Evolutionary conservation across 208 protist genomes (phyloP), one percentile per base, ranked within the genome.

Genomic region (Acanthamoeba healyi): DNA sequence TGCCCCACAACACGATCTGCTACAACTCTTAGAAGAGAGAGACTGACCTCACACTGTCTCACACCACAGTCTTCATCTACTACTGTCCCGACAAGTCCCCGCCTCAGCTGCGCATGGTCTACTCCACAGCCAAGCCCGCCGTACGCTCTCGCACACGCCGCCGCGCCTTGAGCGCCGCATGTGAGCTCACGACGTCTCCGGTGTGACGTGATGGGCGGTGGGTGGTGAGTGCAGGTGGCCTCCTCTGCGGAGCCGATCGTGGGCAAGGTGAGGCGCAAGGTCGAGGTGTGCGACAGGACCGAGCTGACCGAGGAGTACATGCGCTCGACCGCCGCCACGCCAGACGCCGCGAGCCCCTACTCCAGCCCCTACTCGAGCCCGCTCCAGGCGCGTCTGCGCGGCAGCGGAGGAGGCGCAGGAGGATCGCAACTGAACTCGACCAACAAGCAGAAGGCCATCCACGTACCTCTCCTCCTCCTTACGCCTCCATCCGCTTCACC

Each of bases 101-200:
- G 19, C 58, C 86, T 7, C 49, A 92, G 56, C 86, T 92, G 15
- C 86, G 86, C 36, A 92, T 92, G 86, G 58, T 92, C 34, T 92
- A 92, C 56, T 92, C 86, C 24, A 92, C 86, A 17, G 29, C 86
- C 24, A 92, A 92, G 86, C 86, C 86, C n/a, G 79, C 79, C 32
- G 67, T 77, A 77, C 67, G 58, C 15, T 15, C 49, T 54, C 15
- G 49, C 49, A n/a, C n/a, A n/a, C 49, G 49, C 3, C 49, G 22
- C 49, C 3, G 3, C 3, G 1, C 3, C 49, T 72, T 67, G 61
- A 36, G 3, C 19, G 26, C 5, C 36, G 63, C 26, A n/a, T 29
- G 26, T n/a, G n/a, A n/a, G n/a, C n/a, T n/a, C 63, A 72, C 36
- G 19, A 29, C 63, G 26, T 17, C 7, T n/a, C n/a, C n/a, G n/a